A percentile compares a stretch with the other conserved stretches of the same genome.
Evolutionary conservation across 305 asterid species (phyloP).

Genomic region (Solanum hybrid): DNA sequence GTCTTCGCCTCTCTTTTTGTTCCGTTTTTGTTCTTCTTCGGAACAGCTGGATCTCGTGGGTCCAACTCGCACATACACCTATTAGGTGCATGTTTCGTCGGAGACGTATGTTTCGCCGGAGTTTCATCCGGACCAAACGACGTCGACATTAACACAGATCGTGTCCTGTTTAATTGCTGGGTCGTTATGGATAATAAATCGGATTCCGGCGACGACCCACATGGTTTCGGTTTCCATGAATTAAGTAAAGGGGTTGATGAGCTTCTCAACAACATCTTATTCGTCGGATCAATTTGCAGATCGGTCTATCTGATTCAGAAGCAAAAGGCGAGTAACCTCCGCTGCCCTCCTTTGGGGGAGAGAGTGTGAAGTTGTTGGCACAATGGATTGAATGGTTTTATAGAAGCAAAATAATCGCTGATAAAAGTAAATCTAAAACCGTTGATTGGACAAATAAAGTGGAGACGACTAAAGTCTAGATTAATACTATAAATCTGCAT

Average conservation of each 20-base stretch:
- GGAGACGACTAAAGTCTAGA: not conserved
- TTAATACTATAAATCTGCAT: not conserved
- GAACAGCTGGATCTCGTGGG: constrained; percentile 21
- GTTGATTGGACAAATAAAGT: not conserved
- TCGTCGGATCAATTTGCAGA: not conserved
- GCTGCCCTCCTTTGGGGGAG: not conserved
- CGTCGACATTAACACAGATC: constrained; percentile 32
- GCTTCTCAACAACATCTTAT: constrained; percentile 51
- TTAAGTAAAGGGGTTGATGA: constrained; percentile 58
- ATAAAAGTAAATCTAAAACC: not conserved
- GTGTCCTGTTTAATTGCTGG: constrained; percentile 30
- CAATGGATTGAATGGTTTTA: not conserved
- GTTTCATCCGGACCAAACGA: constrained; percentile 26
- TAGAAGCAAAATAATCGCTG: not conserved
- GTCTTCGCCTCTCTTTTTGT: constrained; percentile 13
- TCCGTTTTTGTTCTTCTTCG: constrained; percentile 25
- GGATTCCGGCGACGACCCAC: constrained; percentile 54
- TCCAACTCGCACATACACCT: constrained; percentile 29
- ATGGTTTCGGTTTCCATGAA: constrained; percentile 39
- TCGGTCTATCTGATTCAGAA: not conserved
- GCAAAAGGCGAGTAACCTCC: not conserved
- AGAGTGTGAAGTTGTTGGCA: not conserved
- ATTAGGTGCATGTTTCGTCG: constrained; percentile 4
- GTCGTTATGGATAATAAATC: constrained; percentile 10
- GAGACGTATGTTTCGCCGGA: not conserved